These are phyloP conservation scores for Corymbia citriodora DNA, from an alignment of 441 rosid species.

Conservation along the genomic window DNA sequence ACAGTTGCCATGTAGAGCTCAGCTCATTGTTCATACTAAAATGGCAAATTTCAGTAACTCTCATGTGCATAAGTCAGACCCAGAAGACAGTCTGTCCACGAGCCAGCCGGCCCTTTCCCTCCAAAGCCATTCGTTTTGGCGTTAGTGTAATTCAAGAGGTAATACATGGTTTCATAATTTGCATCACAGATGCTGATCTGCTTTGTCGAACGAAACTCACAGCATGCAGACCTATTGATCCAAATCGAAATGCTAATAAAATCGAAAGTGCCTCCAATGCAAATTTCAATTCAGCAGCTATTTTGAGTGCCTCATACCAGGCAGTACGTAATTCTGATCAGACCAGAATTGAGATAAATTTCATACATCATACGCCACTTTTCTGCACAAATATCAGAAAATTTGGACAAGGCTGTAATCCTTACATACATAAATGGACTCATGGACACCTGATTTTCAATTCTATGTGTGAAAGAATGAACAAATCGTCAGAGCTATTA, in stretches of 20 bases:
- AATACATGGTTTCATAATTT: neutral
- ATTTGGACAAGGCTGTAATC: neutral
- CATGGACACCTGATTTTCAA: neutral
- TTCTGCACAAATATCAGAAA: neutral
- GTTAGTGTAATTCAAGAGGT: neutral
- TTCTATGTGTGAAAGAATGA: conserved; percentile 18
- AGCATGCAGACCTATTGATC: neutral
- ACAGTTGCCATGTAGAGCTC: neutral
- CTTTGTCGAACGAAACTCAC: neutral
- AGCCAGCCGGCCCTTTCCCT: neutral
- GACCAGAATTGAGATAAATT: neutral
- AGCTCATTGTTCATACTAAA: neutral
- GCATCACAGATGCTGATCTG: neutral
- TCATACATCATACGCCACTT: neutral
- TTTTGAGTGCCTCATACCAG: neutral
- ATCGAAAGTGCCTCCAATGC: neutral
- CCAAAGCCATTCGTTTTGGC: neutral
- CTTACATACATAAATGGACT: neutral
- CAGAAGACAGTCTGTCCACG: neutral
- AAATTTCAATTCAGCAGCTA: neutral
- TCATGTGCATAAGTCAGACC: neutral
- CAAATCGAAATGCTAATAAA: neutral
- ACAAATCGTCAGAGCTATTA: conserved; percentile 16
- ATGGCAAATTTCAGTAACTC: neutral
- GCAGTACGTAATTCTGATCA: neutral